phyloP scores from a whole-genome alignment of 768 basidiomycete genomes.

The Boletellus ananas region DNA sequence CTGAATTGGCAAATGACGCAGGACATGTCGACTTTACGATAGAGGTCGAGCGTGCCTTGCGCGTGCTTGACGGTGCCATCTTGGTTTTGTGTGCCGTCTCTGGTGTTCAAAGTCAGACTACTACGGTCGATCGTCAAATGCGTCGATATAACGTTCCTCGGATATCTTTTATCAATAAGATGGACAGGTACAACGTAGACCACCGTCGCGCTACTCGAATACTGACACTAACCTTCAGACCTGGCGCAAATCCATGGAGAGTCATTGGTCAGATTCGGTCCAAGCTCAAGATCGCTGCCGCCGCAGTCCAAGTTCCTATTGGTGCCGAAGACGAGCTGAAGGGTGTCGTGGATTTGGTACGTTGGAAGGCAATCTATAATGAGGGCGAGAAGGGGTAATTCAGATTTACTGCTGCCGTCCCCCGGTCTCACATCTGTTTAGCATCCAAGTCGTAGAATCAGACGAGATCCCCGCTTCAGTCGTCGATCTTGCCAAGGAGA shows the following conservation, averaged over 20 bases:
- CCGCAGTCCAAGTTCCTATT: conserved; percentile 95
- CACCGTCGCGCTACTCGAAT: background rate
- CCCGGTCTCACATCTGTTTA: conserved; percentile 27
- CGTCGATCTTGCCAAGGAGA: conserved; percentile 69
- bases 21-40: conserved; percentile 99
- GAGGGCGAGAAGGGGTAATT: conserved; percentile 89
- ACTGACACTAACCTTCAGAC: conserved; percentile 42
- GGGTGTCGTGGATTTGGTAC: conserved; percentile 91
- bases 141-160: conserved; percentile 93
- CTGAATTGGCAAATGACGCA: conserved; percentile 27
- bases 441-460: conserved; percentile 71
- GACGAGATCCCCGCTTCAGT: conserved; percentile 85
- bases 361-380: conserved; percentile 94
- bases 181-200: conserved; percentile 68
- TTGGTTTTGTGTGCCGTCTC: conserved; percentile 95
- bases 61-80: conserved; percentile 95
- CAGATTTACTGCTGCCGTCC: background rate
- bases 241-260: conserved; percentile 96
- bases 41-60: conserved; percentile 94
- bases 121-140: conserved; percentile 99
- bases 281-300: conserved; percentile 89
- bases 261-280: conserved; percentile 88
- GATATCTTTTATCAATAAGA: conserved; percentile 97
- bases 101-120: conserved; percentile 97
- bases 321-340: conserved; percentile 82